phyloP scores from a whole-genome alignment of 208 protist species.

The Wallacemonas rigidus region DNA sequence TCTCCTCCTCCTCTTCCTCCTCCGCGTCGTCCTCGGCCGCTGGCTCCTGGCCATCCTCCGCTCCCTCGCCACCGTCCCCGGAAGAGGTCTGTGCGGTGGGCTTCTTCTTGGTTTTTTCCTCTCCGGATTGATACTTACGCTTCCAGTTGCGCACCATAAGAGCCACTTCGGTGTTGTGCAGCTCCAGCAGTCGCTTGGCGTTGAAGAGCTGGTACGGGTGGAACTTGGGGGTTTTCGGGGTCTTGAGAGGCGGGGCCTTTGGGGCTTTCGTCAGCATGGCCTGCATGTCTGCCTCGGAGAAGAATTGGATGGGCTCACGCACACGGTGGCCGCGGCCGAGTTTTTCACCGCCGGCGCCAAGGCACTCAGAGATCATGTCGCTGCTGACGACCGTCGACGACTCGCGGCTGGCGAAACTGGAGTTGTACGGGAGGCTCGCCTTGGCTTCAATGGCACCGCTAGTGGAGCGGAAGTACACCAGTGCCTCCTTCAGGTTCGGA shows the following conservation, averaged over 20 bases:
- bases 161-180: conserved; percentile 81
- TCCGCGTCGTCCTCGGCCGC: conserved; percentile 20
- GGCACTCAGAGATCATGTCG: conserved; percentile 82
- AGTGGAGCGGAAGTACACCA: conserved; percentile 80
- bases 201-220: conserved; percentile 84
- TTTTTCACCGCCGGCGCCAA: conserved; percentile 64
- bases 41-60: not conserved
- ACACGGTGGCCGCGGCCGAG: conserved; percentile 86
- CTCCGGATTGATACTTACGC: conserved; percentile 47
- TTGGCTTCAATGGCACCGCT: conserved; percentile 84
- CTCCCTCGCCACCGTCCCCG: not conserved
- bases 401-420: conserved; percentile 59
- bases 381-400: conserved; percentile 74
- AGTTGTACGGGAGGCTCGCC: conserved; percentile 64
- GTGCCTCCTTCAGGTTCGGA: conserved; percentile 82
- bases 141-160: conserved; percentile 84
- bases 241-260: conserved; percentile 68
- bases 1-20: conserved; percentile 53
- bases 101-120: conserved; percentile 20
- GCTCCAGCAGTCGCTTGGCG: conserved; percentile 71
- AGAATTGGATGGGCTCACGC: conserved; percentile 59
- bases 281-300: conserved; percentile 72
- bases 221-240: conserved; percentile 72
- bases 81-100: not conserved
- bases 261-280: conserved; percentile 43